Evolutionary conservation across 139 green algal genomes (phyloP).

Genomic region (Chlorella vulgaris): DNA sequence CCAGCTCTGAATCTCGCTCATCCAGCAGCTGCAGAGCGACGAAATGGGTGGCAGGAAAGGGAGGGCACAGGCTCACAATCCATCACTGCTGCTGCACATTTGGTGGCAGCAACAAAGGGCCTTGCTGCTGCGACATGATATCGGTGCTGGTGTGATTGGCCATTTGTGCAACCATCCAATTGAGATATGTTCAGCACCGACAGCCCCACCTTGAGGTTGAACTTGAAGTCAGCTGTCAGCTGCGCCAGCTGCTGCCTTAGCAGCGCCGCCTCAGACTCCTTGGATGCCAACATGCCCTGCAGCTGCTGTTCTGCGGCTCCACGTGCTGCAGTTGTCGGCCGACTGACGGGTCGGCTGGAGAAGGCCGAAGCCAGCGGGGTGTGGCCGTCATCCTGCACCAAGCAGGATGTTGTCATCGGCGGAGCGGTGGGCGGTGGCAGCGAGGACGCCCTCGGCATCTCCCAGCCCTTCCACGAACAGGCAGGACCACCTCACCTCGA

Average conservation of each 20-base stretch:
- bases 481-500: not conserved
- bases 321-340: too few species aligned
- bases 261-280: constrained; percentile 42
- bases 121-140: too few species aligned
- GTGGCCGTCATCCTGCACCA: constrained; percentile 22
- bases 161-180: not conserved
- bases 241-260: constrained; percentile 57
- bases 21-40: constrained; percentile 28
- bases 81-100: too few species aligned
- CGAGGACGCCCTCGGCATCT: not conserved
- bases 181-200: not conserved
- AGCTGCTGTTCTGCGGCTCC: not conserved
- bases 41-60: not conserved
- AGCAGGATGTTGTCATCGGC: not conserved
- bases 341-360: not conserved
- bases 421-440: not conserved
- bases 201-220: constrained; percentile 47
- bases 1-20: constrained; percentile 52
- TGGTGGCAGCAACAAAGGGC: too few species aligned
- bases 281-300: constrained; percentile 31
- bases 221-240: constrained; percentile 52
- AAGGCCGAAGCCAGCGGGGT: constrained; percentile 8
- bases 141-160: not conserved
- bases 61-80: too few species aligned
- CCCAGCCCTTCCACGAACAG: not conserved